Evolutionary conservation across 129 eudicot genomes (phyloP).

Genomic region (Rutidosis leptorrhynchoides): DNA sequence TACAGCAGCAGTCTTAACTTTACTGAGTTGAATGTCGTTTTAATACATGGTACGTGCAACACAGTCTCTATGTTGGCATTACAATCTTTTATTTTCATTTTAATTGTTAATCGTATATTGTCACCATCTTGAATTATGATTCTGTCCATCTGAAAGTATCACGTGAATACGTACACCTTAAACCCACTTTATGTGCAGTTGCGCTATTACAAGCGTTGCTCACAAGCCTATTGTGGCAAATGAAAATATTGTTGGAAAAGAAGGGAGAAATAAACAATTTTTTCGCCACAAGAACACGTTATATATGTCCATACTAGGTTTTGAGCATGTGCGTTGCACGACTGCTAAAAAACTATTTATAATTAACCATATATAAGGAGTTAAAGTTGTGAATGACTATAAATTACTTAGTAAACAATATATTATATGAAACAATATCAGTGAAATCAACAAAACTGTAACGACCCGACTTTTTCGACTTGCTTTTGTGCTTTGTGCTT

Average conservation of each 20-base stretch:
- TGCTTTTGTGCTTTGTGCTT: too few relatives aligned
- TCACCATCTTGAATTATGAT: background rate
- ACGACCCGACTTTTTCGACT: too few relatives aligned
- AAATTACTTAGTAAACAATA: too few relatives aligned
- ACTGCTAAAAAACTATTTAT: too few relatives aligned
- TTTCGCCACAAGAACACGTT: constrained; percentile 10
- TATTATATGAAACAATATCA: too few relatives aligned
- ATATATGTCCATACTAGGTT: constrained; percentile 12
- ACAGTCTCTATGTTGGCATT: background rate
- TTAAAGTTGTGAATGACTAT: too few relatives aligned
- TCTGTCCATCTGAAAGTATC: background rate
- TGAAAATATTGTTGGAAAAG: background rate
- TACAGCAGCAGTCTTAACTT: too few relatives aligned
- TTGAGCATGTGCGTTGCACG: too few relatives aligned
- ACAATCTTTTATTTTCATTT: background rate
- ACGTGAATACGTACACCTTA: constrained; percentile 9
- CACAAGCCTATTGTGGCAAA: background rate
- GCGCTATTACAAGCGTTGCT: background rate
- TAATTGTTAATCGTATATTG: background rate
- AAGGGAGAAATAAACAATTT: constrained; percentile 6
- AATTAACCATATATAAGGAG: too few relatives aligned
- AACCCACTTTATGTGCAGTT: background rate
- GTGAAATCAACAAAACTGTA: too few relatives aligned
- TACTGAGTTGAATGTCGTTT: too few relatives aligned
- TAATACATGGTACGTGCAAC: background rate